Evolutionary conservation across 2,329 filamentous ascomycete species (phyloP).

Genomic region (Pseudogymnoascus sp.): DNA sequence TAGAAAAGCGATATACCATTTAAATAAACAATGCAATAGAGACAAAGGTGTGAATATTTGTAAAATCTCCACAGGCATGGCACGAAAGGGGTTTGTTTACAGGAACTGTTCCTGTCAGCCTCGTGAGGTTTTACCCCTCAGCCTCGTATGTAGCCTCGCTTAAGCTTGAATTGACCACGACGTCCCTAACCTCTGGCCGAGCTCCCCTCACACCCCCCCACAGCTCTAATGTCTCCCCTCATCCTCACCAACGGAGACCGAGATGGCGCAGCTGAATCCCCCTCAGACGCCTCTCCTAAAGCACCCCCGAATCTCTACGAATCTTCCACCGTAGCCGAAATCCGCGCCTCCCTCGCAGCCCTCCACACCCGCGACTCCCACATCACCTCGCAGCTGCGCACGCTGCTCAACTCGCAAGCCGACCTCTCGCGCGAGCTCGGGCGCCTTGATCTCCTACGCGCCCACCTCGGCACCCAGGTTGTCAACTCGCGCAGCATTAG

Average conservation of each 20-base stretch:
- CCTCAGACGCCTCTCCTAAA: slow-evolving; percentile 12
- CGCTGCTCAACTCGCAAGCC: slow-evolving; percentile 71
- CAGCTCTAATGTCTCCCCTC: slow-evolving; percentile 27
- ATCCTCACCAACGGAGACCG: slow-evolving; percentile 27
- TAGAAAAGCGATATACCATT: slow-evolving; percentile 4
- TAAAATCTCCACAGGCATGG: background rate
- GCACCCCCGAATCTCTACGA: slow-evolving; percentile 44
- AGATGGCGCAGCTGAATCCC: slow-evolving; percentile 12
- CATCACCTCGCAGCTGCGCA: slow-evolving; percentile 66
- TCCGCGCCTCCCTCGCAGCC: slow-evolving; percentile 66
- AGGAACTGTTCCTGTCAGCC: slow-evolving; percentile 1
- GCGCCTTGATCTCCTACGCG: slow-evolving; percentile 80
- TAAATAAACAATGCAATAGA: background rate
- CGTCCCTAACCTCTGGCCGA: background rate
- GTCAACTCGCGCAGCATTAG: slow-evolving; percentile 75
- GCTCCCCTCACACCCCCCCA: background rate
- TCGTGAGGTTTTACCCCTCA: background rate
- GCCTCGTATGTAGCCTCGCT: slow-evolving; percentile 5
- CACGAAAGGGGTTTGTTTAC: background rate
- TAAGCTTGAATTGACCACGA: slow-evolving; percentile 7
- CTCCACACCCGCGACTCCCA: slow-evolving; percentile 68
- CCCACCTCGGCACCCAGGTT: slow-evolving; percentile 78
- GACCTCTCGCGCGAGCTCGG: slow-evolving; percentile 80
- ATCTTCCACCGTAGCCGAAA: slow-evolving; percentile 67
- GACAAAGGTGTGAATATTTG: background rate